phyloP scores from a whole-genome alignment of 2,329 filamentous ascomycete genomes.

The Alternaria alternata region DNA sequence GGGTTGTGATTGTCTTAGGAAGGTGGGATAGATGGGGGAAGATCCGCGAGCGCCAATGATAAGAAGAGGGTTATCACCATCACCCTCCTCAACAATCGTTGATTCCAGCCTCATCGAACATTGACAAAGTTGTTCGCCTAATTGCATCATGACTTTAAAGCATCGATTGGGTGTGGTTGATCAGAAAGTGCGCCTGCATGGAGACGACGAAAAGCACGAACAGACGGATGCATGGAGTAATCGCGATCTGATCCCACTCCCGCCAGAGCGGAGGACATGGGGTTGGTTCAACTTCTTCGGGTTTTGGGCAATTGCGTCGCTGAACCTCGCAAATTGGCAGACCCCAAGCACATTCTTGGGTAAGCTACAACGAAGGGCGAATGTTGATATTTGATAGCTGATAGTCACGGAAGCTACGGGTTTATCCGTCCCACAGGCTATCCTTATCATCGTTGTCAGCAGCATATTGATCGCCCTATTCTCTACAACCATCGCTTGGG shows the following conservation, averaged over 20 bases:
- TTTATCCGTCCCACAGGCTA: conserved; percentile 58
- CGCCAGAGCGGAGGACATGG: conserved; percentile 52
- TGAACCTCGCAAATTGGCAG: conserved; percentile 58
- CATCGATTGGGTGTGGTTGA: conserved; percentile 35
- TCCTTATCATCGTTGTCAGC: conserved; percentile 58
- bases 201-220: conserved; percentile 54
- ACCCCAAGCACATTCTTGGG: conserved; percentile 58
- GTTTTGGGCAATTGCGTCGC: conserved; percentile 51
- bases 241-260: conserved; percentile 50
- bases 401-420: conserved; percentile 50
- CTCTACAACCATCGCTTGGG: conserved; percentile 57
- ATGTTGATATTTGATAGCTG: neutral
- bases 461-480: conserved; percentile 55
- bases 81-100: neutral
- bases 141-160: conserved; percentile 15
- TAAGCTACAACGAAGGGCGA: conserved; percentile 12
- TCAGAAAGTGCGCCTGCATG: conserved; percentile 49
- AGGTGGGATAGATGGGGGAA: neutral
- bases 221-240: conserved; percentile 56
- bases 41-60: neutral
- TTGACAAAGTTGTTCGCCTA: neutral
- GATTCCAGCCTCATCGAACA: neutral
- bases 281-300: conserved; percentile 56
- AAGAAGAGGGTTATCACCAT: neutral
- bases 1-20: neutral